Conservation (phyloP, 1,139 yeast species). For the Diutina catenulata region DNA sequence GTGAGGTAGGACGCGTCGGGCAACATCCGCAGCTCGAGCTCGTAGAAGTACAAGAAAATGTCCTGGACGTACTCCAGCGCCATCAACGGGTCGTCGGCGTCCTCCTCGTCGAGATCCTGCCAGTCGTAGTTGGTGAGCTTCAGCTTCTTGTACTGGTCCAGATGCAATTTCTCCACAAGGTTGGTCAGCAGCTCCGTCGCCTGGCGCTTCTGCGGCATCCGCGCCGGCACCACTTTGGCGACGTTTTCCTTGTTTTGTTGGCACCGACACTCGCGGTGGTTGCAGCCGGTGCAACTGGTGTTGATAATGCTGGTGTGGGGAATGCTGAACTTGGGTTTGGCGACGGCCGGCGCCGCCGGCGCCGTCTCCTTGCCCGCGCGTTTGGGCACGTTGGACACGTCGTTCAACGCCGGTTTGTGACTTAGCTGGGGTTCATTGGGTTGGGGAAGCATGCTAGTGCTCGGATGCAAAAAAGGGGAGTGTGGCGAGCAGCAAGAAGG, state of each 20-base stretch:
- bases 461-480: no score
- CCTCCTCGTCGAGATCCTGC: conserved; percentile 92
- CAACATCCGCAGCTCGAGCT: conserved; percentile 61
- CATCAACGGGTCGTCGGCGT: conserved; percentile 86
- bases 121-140: conserved; percentile 41
- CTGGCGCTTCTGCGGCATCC: conserved; percentile 44
- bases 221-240: conserved; percentile 18
- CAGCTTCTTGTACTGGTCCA: conserved; percentile 18
- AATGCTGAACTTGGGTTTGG: conserved; percentile 3
- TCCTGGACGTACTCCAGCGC: conserved; percentile 88
- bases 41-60: conserved; percentile 70
- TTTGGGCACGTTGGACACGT: conserved; percentile 3
- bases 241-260: conserved; percentile 1
- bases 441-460: no score
- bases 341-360: not conserved
- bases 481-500: no score
- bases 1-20: conserved; percentile 69
- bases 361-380: conserved; percentile 1
- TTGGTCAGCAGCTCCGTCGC: conserved; percentile 45
- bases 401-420: conserved; percentile 1
- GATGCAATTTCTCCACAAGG: conserved; percentile 31
- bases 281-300: conserved; percentile 5
- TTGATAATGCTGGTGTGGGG: conserved; percentile 3
- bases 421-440: not conserved
- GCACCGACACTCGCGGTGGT: conserved; percentile 2